Base-by-base conservation (phyloP, 768 basidiomycete species). In the Leccinum obscurum region DNA sequence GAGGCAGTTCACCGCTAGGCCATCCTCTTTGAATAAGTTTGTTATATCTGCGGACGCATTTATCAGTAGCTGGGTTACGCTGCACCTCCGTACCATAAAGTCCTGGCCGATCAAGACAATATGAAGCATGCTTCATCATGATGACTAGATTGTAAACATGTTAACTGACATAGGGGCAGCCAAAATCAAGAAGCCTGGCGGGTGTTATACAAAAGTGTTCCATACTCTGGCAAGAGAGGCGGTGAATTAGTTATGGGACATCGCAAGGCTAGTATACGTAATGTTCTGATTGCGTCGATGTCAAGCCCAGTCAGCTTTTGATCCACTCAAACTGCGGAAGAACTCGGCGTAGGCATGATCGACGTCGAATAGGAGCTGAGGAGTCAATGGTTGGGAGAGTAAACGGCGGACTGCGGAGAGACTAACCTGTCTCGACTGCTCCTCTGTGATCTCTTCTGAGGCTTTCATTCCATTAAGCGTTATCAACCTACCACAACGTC, bases 391-490 rank as follows among this genome's bases (percentile, higher is more conserved):
- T 24, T 17, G 44, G 28, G 22, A 30, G 41, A 48, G 0, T 41
- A 3, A 26, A 13, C 10, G 6, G 53, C 7, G 28, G 15, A 35
- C 15, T 6, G 46, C 22, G 26, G 52, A 54, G 8, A 20, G 11
- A 56, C 79, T 50, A 58, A 90, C 93, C 83, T 98, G 95, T 59
- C 97, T 79, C 3, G 92, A 88, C 68, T 99, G 95, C 61, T 98
- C 96, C 62, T 98, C 96, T 0, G 90, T 88, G 32, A 98, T 88
- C 75, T 97, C 95, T 65, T 98, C 96, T 11, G 93, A 93, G 4
- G 94, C 97, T 69, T 93, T 93, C 94, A 99, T 95, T 1, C 87
- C 91, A 66, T 98, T 98, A n/a, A 99, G 82, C 4, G 93, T 94
- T 67, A 99, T 98, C 39, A 99, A 80, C 95, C 93, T 95, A 14